These are phyloP conservation scores for Elongisporangium undulatum DNA, from an alignment of 352 stramenopile genomes.

Conservation along the genomic window DNA sequence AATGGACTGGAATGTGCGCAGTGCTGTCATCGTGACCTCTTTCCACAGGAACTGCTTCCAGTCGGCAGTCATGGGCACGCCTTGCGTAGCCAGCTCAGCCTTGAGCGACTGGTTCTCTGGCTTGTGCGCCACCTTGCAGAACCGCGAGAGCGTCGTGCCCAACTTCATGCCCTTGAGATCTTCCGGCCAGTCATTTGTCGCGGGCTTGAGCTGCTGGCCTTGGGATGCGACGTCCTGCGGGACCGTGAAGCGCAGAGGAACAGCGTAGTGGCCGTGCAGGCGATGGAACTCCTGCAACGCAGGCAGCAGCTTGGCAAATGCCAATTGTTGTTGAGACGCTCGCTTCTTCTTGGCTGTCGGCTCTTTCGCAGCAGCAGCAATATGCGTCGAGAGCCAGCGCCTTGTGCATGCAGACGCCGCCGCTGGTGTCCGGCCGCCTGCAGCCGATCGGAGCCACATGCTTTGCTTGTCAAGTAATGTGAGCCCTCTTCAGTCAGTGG, in stretches of 20 bases:
- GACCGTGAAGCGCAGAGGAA: constrained; percentile 31
- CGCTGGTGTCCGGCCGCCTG: background rate
- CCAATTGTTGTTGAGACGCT: constrained; percentile 11
- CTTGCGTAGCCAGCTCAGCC: constrained; percentile 13
- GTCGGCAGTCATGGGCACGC: constrained; percentile 16
- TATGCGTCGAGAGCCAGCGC: background rate
- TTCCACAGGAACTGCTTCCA: constrained; percentile 34
- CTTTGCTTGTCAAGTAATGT: background rate
- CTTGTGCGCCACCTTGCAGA: constrained; percentile 27
- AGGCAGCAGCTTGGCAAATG: constrained; percentile 23
- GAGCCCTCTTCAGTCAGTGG: background rate
- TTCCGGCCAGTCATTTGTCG: constrained; percentile 11
- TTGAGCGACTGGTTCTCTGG: constrained; percentile 13
- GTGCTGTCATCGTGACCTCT: constrained; percentile 19
- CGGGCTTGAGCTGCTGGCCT: background rate
- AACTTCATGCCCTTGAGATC: constrained; percentile 34
- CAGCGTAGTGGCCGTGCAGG: constrained; percentile 22
- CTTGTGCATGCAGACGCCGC: background rate
- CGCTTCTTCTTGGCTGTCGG: constrained; percentile 5
- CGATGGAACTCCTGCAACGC: constrained; percentile 19
- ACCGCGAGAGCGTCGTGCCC: constrained; percentile 33
- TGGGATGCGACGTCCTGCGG: background rate
- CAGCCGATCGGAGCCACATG: background rate
- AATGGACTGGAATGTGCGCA: constrained; percentile 17
- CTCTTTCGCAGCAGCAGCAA: constrained; percentile 4